Evolutionary conservation across 2,329 filamentous ascomycete species (phyloP).

Genomic region (Onygena corvina): DNA sequence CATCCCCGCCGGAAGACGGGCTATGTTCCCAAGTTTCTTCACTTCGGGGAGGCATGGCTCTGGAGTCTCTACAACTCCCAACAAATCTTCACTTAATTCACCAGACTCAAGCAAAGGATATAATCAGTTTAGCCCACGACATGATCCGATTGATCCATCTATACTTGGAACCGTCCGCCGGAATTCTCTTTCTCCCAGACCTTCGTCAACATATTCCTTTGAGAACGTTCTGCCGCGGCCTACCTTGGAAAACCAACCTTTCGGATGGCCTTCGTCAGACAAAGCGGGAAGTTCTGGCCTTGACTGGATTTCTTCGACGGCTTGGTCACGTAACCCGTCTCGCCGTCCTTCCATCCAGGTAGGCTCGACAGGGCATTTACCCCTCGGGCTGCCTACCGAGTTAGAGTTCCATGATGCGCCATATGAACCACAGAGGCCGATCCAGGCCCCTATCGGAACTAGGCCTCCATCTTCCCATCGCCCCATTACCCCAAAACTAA

Average conservation of each 20-base stretch:
- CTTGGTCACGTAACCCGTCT: constrained; percentile 67
- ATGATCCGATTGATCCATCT: constrained; percentile 37
- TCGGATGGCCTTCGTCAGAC: constrained; percentile 50
- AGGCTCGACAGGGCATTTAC: constrained; percentile 55
- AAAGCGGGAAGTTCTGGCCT: constrained; percentile 43
- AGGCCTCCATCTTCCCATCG: constrained; percentile 51
- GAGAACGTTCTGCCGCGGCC: constrained; percentile 55
- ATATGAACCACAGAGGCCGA: constrained; percentile 40
- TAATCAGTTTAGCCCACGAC: constrained; percentile 37
- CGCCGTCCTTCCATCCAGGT: constrained; percentile 68
- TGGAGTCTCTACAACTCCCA: constrained; percentile 24
- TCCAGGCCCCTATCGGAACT: constrained; percentile 65
- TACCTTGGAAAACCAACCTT: constrained; percentile 64
- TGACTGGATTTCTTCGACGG: constrained; percentile 42
- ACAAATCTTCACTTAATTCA: constrained; percentile 23
- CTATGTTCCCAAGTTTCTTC: constrained; percentile 34
- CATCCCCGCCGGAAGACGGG: constrained; percentile 26
- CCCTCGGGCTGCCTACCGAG: constrained; percentile 43
- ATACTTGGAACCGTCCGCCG: constrained; percentile 33
- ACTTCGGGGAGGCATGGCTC: constrained; percentile 29
- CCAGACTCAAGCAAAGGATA: constrained; percentile 30
- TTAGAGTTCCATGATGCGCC: constrained; percentile 37
- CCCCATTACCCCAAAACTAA: constrained; percentile 51
- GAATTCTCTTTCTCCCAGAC: constrained; percentile 36
- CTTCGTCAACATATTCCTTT: constrained; percentile 44